These are phyloP conservation scores for Parastagonospora nodorum DNA, from an alignment of 2,329 filamentous ascomycete species.

Conservation along the genomic window DNA sequence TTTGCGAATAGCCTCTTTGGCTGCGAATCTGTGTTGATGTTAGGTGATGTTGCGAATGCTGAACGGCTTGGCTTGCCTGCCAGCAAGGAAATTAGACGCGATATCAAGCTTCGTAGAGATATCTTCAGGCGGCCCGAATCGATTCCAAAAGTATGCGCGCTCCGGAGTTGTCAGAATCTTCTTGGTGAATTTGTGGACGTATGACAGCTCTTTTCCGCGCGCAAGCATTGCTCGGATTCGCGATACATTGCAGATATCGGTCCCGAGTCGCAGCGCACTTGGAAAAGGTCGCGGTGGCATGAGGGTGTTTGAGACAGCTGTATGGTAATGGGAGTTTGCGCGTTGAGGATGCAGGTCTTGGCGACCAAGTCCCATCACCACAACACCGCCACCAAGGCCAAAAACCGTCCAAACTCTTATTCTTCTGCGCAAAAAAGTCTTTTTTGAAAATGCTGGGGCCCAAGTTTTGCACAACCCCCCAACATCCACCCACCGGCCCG, in stretches of 20 bases:
- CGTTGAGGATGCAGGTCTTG: too few relatives aligned
- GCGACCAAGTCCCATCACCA: too few relatives aligned
- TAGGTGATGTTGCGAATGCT: conserved; percentile 1
- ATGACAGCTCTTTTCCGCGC: conserved; percentile 8
- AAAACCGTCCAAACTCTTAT: too few relatives aligned
- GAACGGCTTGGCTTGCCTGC: conserved; percentile 33
- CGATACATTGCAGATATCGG: conserved; percentile 74
- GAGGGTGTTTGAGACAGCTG: neutral
- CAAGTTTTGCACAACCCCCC: too few relatives aligned
- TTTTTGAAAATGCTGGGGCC: too few relatives aligned
- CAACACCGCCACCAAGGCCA: too few relatives aligned
- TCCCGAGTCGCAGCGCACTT: conserved; percentile 72
- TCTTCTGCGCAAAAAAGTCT: too few relatives aligned
- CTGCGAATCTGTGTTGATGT: conserved; percentile 49
- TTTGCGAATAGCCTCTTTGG: conserved; percentile 58
- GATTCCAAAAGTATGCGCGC: conserved; percentile 35
- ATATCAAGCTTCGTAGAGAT: conserved; percentile 15
- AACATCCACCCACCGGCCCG: too few relatives aligned
- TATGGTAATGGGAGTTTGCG: neutral
- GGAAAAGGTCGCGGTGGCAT: conserved; percentile 63
- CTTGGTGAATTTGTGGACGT: conserved; percentile 24
- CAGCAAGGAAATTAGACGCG: conserved; percentile 40
- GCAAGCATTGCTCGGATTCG: conserved; percentile 67
- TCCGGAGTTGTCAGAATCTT: conserved; percentile 40
- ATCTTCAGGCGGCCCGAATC: conserved; percentile 24